Percentiles rank a stretch among this genome's conserved stretches.
These are phyloP conservation scores for Hymenochaete sp. DNA, from an alignment of 1,284 basidiomycete genomes.

Conservation along the genomic window DNA sequence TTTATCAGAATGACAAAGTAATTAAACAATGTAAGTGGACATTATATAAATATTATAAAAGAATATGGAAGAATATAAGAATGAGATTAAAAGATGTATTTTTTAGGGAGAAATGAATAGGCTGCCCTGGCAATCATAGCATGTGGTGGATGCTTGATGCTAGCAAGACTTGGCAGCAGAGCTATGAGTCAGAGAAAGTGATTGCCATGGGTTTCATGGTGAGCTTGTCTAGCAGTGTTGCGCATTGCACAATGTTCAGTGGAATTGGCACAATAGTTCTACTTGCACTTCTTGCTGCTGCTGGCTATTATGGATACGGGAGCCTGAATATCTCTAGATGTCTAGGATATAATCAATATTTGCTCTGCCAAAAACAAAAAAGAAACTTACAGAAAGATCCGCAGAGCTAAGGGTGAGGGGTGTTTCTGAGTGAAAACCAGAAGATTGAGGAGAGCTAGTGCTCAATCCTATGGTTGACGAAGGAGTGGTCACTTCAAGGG, in stretches of 20 bases:
- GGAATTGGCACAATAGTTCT: constrained; percentile 78
- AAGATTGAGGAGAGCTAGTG: constrained; percentile 30
- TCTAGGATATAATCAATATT: no score
- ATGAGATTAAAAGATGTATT: no score
- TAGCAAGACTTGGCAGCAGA: constrained; percentile 80
- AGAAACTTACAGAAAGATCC: constrained; percentile 25
- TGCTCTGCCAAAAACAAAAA: not conserved
- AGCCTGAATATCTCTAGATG: no score
- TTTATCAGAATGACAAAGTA: no score
- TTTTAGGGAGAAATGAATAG: no score
- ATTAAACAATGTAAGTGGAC: no score
- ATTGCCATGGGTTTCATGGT: constrained; percentile 84
- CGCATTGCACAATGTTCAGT: constrained; percentile 90
- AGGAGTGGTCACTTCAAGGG: constrained; percentile 47
- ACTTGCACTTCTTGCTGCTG: constrained; percentile 57
- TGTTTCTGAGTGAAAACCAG: constrained; percentile 38
- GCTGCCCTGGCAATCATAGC: constrained; percentile 92
- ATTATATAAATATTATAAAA: no score
- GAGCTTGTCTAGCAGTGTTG: constrained; percentile 88
- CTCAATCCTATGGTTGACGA: constrained; percentile 35
- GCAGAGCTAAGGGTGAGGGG: constrained; percentile 31
- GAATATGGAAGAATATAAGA: no score
- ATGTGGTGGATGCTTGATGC: constrained; percentile 87
- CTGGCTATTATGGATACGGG: constrained; percentile 23
- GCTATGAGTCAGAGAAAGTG: constrained; percentile 86